These are phyloP conservation scores for Spathaspora passalidarum DNA, from an alignment of 805 yeast species.

Conservation along the genomic window DNA sequence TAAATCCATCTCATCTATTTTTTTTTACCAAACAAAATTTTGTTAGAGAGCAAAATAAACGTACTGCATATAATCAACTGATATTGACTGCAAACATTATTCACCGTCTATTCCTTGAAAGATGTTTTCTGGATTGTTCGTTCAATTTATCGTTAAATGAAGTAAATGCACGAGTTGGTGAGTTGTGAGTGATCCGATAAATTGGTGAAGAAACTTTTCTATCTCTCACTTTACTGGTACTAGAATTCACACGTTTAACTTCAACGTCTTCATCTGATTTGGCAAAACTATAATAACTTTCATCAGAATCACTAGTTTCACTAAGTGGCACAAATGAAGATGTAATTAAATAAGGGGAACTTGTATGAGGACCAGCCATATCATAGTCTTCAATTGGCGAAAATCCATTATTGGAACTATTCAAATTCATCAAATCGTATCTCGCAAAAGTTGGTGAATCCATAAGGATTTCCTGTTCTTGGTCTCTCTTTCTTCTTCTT, in stretches of 20 bases:
- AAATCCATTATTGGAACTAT: conserved; percentile 5
- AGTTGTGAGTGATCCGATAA: conserved; percentile 4
- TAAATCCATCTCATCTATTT: conserved; percentile 2
- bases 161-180: neutral
- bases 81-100: neutral
- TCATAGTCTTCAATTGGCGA: conserved; percentile 7
- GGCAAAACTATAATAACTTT: conserved; percentile 9
- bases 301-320: conserved; percentile 6
- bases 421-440: conserved; percentile 9
- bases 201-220: conserved; percentile 5
- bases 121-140: neutral
- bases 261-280: conserved; percentile 3
- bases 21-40: neutral
- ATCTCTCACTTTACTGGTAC: neutral
- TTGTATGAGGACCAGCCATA: neutral
- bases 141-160: neutral
- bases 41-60: neutral
- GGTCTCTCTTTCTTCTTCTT: neutral
- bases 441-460: conserved; percentile 3
- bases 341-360: neutral
- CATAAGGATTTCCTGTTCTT: neutral
- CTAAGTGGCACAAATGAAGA: neutral
- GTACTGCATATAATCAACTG: neutral
- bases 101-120: neutral
- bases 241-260: neutral